phyloP scores from a whole-genome alignment of 768 basidiomycete genomes.

The Calocybe cyanea region DNA sequence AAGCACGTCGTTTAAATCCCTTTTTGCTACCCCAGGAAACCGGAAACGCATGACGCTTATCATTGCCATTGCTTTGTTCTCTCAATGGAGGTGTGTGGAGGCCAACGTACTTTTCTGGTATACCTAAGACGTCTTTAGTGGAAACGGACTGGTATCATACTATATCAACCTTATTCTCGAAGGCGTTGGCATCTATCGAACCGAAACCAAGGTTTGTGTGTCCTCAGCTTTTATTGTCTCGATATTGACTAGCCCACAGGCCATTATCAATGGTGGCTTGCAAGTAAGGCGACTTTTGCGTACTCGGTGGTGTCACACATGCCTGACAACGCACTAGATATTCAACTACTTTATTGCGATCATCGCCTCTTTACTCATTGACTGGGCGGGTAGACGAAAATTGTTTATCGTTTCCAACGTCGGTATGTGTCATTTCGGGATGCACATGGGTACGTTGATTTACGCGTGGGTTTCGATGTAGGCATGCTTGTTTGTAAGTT shows the following conservation, averaged over 20 bases:
- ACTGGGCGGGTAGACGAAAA: slow-evolving; percentile 63
- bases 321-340: slow-evolving; percentile 26
- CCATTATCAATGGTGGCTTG: slow-evolving; percentile 58
- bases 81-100: slow-evolving; percentile 64
- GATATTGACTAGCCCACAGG: slow-evolving; percentile 12
- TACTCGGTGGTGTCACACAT: background rate
- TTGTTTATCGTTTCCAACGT: slow-evolving; percentile 64
- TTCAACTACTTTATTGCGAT: slow-evolving; percentile 64
- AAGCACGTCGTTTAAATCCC: slow-evolving; percentile 44
- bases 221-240: slow-evolving; percentile 2
- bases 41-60: slow-evolving; percentile 65
- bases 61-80: slow-evolving; percentile 63
- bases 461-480: background rate
- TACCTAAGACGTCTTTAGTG: slow-evolving; percentile 28
- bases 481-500: slow-evolving; percentile 46
- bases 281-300: slow-evolving; percentile 34
- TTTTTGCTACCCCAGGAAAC: slow-evolving; percentile 65
- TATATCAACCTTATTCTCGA: slow-evolving; percentile 70
- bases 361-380: slow-evolving; percentile 58
- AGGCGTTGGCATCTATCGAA: slow-evolving; percentile 54
- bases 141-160: slow-evolving; percentile 69
- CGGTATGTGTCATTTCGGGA: slow-evolving; percentile 25
- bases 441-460: background rate
- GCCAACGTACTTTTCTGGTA: background rate
- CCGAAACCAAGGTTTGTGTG: slow-evolving; percentile 38